Conservation (phyloP, 1,284 basidiomycete species). For the Trametes versicolor region DNA sequence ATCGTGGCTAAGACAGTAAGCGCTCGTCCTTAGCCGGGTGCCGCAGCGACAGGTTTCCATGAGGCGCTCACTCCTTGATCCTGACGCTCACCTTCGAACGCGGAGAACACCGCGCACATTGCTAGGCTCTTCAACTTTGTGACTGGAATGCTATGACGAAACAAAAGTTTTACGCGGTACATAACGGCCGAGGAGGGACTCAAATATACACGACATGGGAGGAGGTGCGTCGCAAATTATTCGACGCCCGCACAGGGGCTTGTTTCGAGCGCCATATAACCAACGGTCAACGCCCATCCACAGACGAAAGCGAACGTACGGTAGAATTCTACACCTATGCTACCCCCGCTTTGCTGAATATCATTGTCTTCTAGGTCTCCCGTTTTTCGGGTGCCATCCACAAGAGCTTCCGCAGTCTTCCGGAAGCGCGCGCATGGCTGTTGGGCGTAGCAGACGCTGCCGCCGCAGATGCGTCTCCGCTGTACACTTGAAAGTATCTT, state of each 20-base stretch:
- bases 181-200: slow-evolving; percentile 60
- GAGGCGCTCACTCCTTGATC: not conserved
- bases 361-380: slow-evolving; percentile 49
- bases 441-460: slow-evolving; percentile 29
- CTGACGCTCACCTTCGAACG: not conserved
- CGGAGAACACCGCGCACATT: not conserved
- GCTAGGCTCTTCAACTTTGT: not conserved
- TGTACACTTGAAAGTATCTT: slow-evolving; percentile 9
- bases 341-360: slow-evolving; percentile 34
- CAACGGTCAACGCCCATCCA: not conserved
- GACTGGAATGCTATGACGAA: slow-evolving; percentile 6
- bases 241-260: slow-evolving; percentile 19
- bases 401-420: slow-evolving; percentile 53
- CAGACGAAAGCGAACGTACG: slow-evolving; percentile 29
- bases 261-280: not conserved
- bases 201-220: slow-evolving; percentile 65
- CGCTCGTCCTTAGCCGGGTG: not conserved
- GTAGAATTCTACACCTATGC: not conserved
- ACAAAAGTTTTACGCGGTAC: slow-evolving; percentile 66
- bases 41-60: slow-evolving; percentile 1
- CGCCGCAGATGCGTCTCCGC: slow-evolving; percentile 12
- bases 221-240: slow-evolving; percentile 49
- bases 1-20: not conserved
- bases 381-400: slow-evolving; percentile 57
- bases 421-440: slow-evolving; percentile 31